A percentile compares a stretch with the other conserved stretches of the same genome.
These are phyloP conservation scores for Fusarium luffae DNA, from an alignment of 2,329 filamentous ascomycete species.

Conservation along the genomic window DNA sequence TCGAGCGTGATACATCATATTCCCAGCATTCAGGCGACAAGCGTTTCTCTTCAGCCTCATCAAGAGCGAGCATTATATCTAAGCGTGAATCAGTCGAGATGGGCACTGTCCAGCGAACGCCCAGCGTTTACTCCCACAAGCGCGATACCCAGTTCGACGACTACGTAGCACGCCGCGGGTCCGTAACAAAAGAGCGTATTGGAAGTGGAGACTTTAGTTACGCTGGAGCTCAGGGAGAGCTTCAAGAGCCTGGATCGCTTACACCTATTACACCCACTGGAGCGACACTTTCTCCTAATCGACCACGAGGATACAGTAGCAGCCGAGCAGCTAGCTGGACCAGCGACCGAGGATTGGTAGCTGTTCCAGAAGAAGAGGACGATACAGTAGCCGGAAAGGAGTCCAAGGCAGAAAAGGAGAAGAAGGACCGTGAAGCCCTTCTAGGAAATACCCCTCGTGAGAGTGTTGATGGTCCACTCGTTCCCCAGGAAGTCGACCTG, in stretches of 20 bases:
- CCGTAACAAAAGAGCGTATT: slow-evolving; percentile 41
- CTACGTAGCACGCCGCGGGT: slow-evolving; percentile 53
- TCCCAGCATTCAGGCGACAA: slow-evolving; percentile 46
- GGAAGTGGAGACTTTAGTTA: slow-evolving; percentile 51
- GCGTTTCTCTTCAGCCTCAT: slow-evolving; percentile 42
- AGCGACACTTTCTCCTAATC: slow-evolving; percentile 26
- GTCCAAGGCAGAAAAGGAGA: slow-evolving; percentile 27
- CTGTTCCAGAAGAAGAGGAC: slow-evolving; percentile 55
- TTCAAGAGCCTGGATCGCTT: slow-evolving; percentile 16
- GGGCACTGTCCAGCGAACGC: slow-evolving; percentile 39
- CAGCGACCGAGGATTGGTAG: slow-evolving; percentile 52
- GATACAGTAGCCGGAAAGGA: slow-evolving; percentile 34
- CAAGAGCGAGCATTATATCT: slow-evolving; percentile 47
- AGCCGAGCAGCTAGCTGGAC: slow-evolving; percentile 51
- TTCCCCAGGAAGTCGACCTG: slow-evolving; percentile 45
- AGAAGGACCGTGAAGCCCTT: slow-evolving; percentile 47
- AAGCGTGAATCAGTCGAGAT: slow-evolving; percentile 39
- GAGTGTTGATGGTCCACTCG: slow-evolving; percentile 36
- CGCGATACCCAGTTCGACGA: slow-evolving; percentile 61
- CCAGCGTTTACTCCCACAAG: slow-evolving; percentile 56
- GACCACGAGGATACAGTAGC: slow-evolving; percentile 45
- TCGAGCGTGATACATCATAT: slow-evolving; percentile 46
- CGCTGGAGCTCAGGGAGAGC: slow-evolving; percentile 26
- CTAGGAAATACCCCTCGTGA: slow-evolving; percentile 41
- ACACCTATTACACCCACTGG: neutral